Conservation (phyloP, 108 stramenopile genomes). For the Cyclostephanos invisitatus region DNA sequence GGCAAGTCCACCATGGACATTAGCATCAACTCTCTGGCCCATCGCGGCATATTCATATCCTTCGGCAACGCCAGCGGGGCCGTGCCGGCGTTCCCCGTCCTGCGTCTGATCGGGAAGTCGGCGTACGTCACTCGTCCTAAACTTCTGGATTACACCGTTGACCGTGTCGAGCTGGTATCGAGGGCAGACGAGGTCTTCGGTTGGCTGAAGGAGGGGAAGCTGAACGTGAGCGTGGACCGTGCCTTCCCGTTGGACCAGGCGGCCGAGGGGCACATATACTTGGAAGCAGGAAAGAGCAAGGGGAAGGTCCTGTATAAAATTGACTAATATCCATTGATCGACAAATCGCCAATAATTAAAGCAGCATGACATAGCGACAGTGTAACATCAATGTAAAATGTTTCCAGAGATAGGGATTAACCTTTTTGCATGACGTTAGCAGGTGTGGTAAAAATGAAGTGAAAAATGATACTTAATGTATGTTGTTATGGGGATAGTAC, state of each 20-base stretch:
- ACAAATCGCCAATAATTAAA: no score
- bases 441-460: no score
- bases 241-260: conserved; percentile 56
- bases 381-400: no score
- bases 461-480: no score
- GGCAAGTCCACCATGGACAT: conserved; percentile 65
- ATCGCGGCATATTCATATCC: conserved; percentile 62
- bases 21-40: conserved; percentile 54
- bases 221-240: conserved; percentile 57
- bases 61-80: conserved; percentile 74
- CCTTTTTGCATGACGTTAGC: no score
- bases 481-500: no score
- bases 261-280: conserved; percentile 54
- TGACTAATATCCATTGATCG: conserved; percentile 12
- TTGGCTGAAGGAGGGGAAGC: conserved; percentile 56
- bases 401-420: no score
- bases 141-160: conserved; percentile 57
- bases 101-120: conserved; percentile 56
- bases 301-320: conserved; percentile 61
- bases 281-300: conserved; percentile 58
- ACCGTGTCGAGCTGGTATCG: conserved; percentile 55
- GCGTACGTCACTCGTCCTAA: conserved; percentile 65
- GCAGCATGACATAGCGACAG: no score
- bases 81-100: conserved; percentile 60
- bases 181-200: conserved; percentile 58